Base-by-base conservation (phyloP, 768 basidiomycete species). In the Russula ochroleuca region DNA sequence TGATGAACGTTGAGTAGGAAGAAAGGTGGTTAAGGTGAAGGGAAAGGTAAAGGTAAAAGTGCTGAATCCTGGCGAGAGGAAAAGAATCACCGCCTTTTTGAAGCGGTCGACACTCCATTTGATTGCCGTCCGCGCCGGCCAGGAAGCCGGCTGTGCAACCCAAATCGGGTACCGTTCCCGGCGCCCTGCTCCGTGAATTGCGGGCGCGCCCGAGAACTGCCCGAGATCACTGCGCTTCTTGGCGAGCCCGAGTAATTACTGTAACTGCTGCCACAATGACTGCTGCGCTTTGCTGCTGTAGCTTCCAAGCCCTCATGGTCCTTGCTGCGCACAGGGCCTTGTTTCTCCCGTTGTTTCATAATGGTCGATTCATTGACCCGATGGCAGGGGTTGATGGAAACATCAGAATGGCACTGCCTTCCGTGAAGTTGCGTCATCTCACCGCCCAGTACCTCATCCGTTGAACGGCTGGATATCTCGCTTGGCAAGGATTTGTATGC, bases 1-100 rank as follows among this genome's bases (percentile, higher is more conserved):
- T 51, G 54, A 57, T 72, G 68, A 69, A 65, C 21, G 38, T 53
- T 57, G 31, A 28, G 56, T 49, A n/a, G 38, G n/a, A 49, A 62
- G 56, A 55, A 53, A 51, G 50, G 45, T 49, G 48, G 45, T 14
- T 35, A 31, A 37, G 9, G 41, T 23, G 53, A 25, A 21, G 33
- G 51, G 25, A n/a, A 56, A 41, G 40, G 9, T 15, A 45, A 55
- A 60, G 58, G 23, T 40, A 25, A 47, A 40, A 55, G 48, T 33
- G 49, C 28, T 33, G 50, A 33, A 49, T 49, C 15, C 4, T 7
- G 49, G 17, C 50, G 50, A 17, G 28, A 31, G 19, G 13, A 19
- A 50, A 33, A 28, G 15, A 11, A 0, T 19, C 11, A 15, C 4
- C 6, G 25, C 8, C 17, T n/a, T 51, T 50, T 51, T 51, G 28